Base-by-base conservation (phyloP, 805 yeast genomes). In the Cyberlindnera meyerae region DNA sequence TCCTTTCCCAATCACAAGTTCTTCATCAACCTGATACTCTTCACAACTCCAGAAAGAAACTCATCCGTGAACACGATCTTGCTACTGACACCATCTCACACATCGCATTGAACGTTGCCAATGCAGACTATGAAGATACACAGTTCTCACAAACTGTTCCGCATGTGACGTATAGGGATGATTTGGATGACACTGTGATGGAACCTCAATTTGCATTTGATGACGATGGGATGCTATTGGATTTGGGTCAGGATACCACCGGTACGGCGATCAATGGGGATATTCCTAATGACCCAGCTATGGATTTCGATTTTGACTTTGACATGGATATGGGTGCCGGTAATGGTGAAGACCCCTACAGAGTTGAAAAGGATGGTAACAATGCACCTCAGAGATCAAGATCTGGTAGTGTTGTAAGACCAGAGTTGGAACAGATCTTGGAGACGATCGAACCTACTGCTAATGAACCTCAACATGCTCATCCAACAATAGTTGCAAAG, bases 161-260 rank as follows among this genome's bases (percentile, higher is more conserved):
- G 8, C 28, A 20, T 18, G 45, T 9, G 8, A n/a, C 30, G 4
- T 13, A 31, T 8, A 11, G 15, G 6, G 43, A 42, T 28, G 54
- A 46, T 3, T 43, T 42, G 18, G 51, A 51, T 3, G n/a, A n/a
- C n/a, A 43, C 41, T 24, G 36, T 26, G 9, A 16, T 29, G 5
- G 49, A 43, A 16, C 53, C 52, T 2, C 46, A 48, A 24, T 53
- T 54, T 42, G 54, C 52, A 0, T 53, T 53, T 29, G 49, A 49
- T 34, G 57, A 48, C n/a, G 47, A 52, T 29, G 58, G 58, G 4
- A 33, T 51, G 35, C 34, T 54, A 22, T 28, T 52, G 7, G 51
- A 43, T 15, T 18, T 53, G 11, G 42, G 29, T 7, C 39, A 17
- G 24, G 39, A 8, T n/a, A n/a, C n/a, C n/a, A n/a, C n/a, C 6